phyloP scores from a whole-genome alignment of 139 green algal genomes.

The Ettlia oleoabundans region DNA sequence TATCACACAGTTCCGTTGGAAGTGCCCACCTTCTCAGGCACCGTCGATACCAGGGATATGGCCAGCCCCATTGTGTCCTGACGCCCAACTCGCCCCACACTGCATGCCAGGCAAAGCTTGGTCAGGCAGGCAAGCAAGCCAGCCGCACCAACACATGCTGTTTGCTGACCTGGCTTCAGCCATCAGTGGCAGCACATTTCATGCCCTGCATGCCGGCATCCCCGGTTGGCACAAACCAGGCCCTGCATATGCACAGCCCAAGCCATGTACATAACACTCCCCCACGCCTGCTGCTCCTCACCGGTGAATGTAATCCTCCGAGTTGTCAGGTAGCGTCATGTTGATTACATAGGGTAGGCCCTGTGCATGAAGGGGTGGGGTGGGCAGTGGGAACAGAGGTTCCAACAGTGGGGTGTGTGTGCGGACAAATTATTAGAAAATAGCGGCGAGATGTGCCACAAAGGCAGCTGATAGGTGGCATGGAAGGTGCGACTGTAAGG shows the following conservation, averaged over 20 bases:
- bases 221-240: no score
- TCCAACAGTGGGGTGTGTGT: no score
- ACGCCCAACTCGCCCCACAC: constrained; percentile 76
- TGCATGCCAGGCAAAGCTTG: background rate
- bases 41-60: constrained; percentile 77
- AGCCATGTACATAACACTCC: background rate
- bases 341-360: constrained; percentile 90
- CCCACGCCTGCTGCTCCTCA: background rate
- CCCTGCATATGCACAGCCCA: background rate
- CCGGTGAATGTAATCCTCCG: constrained; percentile 90
- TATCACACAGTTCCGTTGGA: no score
- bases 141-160: no score
- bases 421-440: no score
- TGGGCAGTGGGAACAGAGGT: background rate
- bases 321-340: constrained; percentile 82
- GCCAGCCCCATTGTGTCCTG: constrained; percentile 76
- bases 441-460: no score
- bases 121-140: background rate
- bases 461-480: no score
- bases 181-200: no score
- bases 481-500: no score
- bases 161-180: no score
- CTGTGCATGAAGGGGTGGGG: background rate
- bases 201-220: no score
- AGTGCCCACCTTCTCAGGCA: constrained; percentile 75